Evolutionary conservation across 345 rosid genomes (phyloP), one percentile per base, ranked within the genome.

Genomic region (Melastoma malabathricum): DNA sequence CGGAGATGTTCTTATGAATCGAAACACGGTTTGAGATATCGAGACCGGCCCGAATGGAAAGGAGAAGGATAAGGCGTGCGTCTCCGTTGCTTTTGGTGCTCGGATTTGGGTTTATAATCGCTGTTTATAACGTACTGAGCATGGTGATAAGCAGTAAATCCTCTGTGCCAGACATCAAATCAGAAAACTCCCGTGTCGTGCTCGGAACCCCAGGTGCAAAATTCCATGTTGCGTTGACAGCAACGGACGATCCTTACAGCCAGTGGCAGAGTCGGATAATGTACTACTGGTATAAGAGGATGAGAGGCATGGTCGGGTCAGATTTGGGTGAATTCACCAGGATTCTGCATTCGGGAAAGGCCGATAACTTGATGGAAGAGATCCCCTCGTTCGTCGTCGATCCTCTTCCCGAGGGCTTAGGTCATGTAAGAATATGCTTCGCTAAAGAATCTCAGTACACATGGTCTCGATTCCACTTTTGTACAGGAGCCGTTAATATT

Each of bases 241-340:
- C 88, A 50, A 78, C 88, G 4, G 80, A 65, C 67, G 65, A 85
- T 43, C 66, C 78, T 6, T 84, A 84, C 60, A 84, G 88, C 65
- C 77, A 84, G 60, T 84, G 94, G 94, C 94, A 84, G 65, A 78
- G 79, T 63, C 72, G 83, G 56, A 74, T 84, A 22, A 84, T 81
- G 88, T 76, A 76, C 52, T 84, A 81, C 34, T 84, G 88, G 88
- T 84, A 78, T 66, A 81, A 74, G 72, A 76, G 68, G 63, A 69
- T 72, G 27, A 78, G 64, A 62, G 80, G 74, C 55, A 59, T 71
- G 79, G 81, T 81, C 1, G 75, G 88, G 47, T 84, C 88, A 13
- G 94, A 81, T 53, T 78, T 84, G 88, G 94, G 94, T 13, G 64
- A 76, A 52, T 84, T 84, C 55, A 81, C 88, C 10, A 75, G 94